These are phyloP conservation scores for Cercospora janseana DNA, from an alignment of 2,329 filamentous ascomycete genomes.

Conservation along the genomic window DNA sequence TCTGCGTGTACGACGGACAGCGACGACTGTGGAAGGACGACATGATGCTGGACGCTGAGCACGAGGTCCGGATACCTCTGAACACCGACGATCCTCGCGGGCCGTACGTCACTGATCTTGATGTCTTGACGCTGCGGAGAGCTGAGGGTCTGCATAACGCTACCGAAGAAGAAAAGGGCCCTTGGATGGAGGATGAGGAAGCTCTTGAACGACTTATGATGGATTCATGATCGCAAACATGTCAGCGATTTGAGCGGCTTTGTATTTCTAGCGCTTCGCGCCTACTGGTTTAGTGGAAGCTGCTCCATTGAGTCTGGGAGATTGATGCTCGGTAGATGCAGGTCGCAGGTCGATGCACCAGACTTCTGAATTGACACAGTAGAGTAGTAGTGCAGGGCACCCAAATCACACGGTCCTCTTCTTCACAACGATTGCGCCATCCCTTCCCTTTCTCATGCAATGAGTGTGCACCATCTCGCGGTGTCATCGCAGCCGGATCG, in stretches of 20 bases:
- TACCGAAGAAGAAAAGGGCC: conserved; percentile 81
- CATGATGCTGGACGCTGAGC: conserved; percentile 95
- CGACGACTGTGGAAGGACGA: conserved; percentile 94
- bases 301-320: no score
- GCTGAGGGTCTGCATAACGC: conserved; percentile 80
- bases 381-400: no score
- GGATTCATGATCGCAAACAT: conserved; percentile 21
- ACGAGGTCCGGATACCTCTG: conserved; percentile 84
- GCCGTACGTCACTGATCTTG: conserved; percentile 86
- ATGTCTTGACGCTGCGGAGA: conserved; percentile 82
- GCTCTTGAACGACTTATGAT: conserved; percentile 63
- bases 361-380: no score
- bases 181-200: conserved; percentile 71
- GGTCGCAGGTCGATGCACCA: no score
- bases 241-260: conserved; percentile 12
- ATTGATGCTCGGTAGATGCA: no score
- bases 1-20: conserved; percentile 86
- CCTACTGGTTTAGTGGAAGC: no score
- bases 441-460: no score
- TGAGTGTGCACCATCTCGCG: no score
- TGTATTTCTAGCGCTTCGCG: no score
- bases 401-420: no score
- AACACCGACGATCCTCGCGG: conserved; percentile 60
- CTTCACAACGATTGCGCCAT: no score
- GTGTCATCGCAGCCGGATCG: no score